Evolutionary conservation across 768 basidiomycete species (phyloP).

Genomic region (Psilocybe tampanensis): DNA sequence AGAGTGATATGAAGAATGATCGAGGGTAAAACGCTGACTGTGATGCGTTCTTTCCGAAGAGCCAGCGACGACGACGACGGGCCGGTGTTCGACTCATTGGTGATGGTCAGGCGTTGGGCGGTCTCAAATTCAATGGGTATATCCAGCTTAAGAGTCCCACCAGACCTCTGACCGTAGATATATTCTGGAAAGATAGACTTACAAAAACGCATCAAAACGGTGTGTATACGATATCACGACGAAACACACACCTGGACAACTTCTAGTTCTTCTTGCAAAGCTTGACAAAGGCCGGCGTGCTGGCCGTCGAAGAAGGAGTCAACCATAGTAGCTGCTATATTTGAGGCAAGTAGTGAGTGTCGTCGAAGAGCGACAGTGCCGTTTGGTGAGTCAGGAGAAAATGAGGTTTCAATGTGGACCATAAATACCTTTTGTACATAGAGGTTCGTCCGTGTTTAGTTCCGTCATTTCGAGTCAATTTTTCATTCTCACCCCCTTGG

Average conservation of each 20-base stretch:
- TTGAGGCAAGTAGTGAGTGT: too few relatives aligned
- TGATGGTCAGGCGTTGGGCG: constrained; percentile 38
- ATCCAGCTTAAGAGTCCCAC: constrained; percentile 52
- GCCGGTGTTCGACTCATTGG: constrained; percentile 7
- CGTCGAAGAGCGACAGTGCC: too few relatives aligned
- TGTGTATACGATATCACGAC: not conserved
- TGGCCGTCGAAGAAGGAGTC: not conserved
- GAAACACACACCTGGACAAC: constrained; percentile 53
- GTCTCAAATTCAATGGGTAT: constrained; percentile 61
- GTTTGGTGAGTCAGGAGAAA: too few relatives aligned
- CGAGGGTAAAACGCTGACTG: constrained; percentile 58
- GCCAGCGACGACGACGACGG: not conserved
- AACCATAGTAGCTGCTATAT: too few relatives aligned
- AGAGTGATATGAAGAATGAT: constrained; percentile 55
- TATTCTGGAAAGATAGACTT: constrained; percentile 81
- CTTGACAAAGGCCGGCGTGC: constrained; percentile 24
- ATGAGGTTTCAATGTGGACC: too few relatives aligned
- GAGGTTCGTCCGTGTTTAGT: too few relatives aligned
- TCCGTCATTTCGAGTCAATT: not conserved
- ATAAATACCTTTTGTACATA: too few relatives aligned
- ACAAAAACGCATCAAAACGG: not conserved
- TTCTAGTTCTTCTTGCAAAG: constrained; percentile 56
- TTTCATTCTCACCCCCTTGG: not conserved
- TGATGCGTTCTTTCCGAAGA: constrained; percentile 21
- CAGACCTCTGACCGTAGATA: constrained; percentile 41